Conservation (phyloP, 2,329 filamentous ascomycete genomes). For the Ceratocystis huliohia region DNA sequence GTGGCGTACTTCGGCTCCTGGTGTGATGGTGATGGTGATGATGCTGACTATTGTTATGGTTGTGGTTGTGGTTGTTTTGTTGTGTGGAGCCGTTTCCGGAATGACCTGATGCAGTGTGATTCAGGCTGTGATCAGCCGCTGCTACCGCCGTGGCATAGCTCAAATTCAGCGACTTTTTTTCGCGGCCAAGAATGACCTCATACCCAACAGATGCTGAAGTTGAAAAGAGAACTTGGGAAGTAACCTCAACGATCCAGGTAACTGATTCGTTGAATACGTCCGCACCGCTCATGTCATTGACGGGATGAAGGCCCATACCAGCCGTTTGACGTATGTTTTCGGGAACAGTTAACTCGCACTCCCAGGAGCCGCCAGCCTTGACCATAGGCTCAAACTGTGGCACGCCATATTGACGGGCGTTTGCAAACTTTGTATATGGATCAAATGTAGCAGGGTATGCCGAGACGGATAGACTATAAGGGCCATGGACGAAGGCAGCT, state of each 20-base stretch:
- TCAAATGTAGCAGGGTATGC: slow-evolving; percentile 75
- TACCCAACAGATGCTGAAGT: slow-evolving; percentile 75
- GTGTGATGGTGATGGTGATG: slow-evolving; percentile 37
- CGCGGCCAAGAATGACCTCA: slow-evolving; percentile 73
- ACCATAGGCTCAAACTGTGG: slow-evolving; percentile 94
- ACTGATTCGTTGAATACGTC: slow-evolving; percentile 46
- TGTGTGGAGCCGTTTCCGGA: slow-evolving; percentile 7
- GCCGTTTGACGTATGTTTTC: slow-evolving; percentile 60
- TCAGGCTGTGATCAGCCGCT: slow-evolving; percentile 28
- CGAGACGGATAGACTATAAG: slow-evolving; percentile 79
- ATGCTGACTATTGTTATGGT: slow-evolving; percentile 46
- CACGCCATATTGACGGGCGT: slow-evolving; percentile 56
- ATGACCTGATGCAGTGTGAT: slow-evolving; percentile 1
- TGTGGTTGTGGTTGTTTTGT: slow-evolving; percentile 40
- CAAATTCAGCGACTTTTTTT: slow-evolving; percentile 67
- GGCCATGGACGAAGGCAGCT: slow-evolving; percentile 90
- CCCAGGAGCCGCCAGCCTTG: slow-evolving; percentile 84
- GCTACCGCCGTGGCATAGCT: slow-evolving; percentile 35
- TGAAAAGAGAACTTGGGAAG: slow-evolving; percentile 90
- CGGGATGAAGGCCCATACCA: slow-evolving; percentile 29
- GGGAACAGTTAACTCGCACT: slow-evolving; percentile 66
- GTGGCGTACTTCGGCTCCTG: neutral
- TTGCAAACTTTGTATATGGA: slow-evolving; percentile 64
- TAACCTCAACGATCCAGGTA: slow-evolving; percentile 81
- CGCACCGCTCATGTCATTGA: slow-evolving; percentile 28